Evolutionary conservation across 192 early-diverging fungal species (phyloP), one percentile per base, ranked within the genome.

Genomic region (Rhizoclosmatium globosum): DNA sequence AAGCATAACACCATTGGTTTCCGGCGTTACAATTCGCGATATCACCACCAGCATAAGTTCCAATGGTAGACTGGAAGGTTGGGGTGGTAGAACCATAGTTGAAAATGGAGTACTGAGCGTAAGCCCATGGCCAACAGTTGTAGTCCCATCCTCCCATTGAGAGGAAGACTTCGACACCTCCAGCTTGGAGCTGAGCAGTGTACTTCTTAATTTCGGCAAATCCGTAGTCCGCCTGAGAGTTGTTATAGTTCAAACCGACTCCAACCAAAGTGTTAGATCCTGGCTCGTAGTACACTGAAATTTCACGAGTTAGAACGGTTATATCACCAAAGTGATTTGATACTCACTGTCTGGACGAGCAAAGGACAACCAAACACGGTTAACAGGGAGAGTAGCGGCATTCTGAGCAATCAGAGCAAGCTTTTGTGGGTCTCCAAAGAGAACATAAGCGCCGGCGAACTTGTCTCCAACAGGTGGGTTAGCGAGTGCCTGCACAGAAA

Each of bases 91-190:
- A 19, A 59, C 58, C 56, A 42, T 74, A 74, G 60, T 64, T 47
- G 72, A 11, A 39, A 43, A 74, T 74, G 46, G 59, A 64, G 57
- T 74, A 44, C 42, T 74, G 13, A 19, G 39, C 13, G 43, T 62
- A 74, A 2, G 61, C 17, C 39, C n/a, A 62, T 17, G 69, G 69
- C 60, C 69, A 71, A 46, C 69, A 71, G 50, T 48, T 71, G 50
- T 71, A 71, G 53, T 74, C 61, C 72, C 72, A 74, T 41, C 72
- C 72, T 62, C 72, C 72, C 72, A 74, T 74, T 2, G 72, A 21
- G n/a, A 74, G 13, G 60, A 74, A 74, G 38, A 74, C 72, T 64
- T 74, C 72, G 19, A 74, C 72, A 13, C 72, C 72, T 41, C 72
- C 72, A 39, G 72, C 72, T 48, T 74, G 72, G 19, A 74, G 72